Conservation (phyloP, 2,329 filamentous ascomycete species). For the Monosporascus sp. region DNA sequence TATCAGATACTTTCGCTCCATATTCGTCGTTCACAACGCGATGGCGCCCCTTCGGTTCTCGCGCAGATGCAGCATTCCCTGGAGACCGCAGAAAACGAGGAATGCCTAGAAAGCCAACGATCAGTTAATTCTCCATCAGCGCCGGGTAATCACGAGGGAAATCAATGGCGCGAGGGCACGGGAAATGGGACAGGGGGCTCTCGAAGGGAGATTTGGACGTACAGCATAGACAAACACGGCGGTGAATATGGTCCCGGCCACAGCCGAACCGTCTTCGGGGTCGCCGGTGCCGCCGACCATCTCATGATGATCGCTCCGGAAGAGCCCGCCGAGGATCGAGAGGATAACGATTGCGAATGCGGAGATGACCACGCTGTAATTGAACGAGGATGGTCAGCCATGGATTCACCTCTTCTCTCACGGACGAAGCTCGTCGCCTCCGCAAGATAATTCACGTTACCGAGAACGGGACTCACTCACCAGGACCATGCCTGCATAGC, state of each 20-base stretch:
- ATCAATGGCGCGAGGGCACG: no score
- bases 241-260: slow-evolving; percentile 79
- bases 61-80: slow-evolving; percentile 80
- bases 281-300: slow-evolving; percentile 72
- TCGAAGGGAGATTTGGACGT: slow-evolving; percentile 34
- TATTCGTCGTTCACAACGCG: slow-evolving; percentile 46
- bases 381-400: slow-evolving; percentile 10
- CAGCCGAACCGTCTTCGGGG: slow-evolving; percentile 67
- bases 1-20: slow-evolving; percentile 3
- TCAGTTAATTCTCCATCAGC: slow-evolving; percentile 1
- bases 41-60: slow-evolving; percentile 81
- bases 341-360: slow-evolving; percentile 61
- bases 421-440: no score
- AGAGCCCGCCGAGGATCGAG: slow-evolving; percentile 62
- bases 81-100: slow-evolving; percentile 84
- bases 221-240: slow-evolving; percentile 87
- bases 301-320: slow-evolving; percentile 73
- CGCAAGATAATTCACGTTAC: not conserved
- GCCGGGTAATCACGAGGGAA: no score
- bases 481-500: slow-evolving; percentile 93
- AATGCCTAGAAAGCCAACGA: slow-evolving; percentile 57
- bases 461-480: slow-evolving; percentile 44
- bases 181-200: no score
- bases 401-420: not conserved
- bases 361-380: slow-evolving; percentile 65